These are phyloP conservation scores for Populus alba DNA, from an alignment of 345 rosid species.

Conservation along the genomic window DNA sequence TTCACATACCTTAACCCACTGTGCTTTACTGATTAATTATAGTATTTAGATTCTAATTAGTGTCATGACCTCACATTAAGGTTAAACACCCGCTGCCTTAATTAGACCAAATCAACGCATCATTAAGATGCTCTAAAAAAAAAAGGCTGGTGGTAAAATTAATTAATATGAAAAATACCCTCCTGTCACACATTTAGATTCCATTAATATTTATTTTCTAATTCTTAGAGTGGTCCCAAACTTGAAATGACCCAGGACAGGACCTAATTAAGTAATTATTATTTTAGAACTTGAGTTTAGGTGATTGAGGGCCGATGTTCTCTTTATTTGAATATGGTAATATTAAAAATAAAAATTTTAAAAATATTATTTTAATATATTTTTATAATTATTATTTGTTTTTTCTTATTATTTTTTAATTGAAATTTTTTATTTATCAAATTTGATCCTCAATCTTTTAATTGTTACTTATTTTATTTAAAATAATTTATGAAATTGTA, in stretches of 20 bases:
- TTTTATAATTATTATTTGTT: too few relatives aligned
- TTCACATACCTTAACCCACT: not conserved
- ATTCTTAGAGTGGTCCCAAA: not conserved
- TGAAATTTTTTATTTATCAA: too few relatives aligned
- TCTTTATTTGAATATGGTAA: too few relatives aligned
- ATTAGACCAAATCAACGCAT: not conserved
- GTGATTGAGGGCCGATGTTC: too few relatives aligned
- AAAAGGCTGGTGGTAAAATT: not conserved
- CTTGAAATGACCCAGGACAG: not conserved
- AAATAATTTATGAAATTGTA: too few relatives aligned
- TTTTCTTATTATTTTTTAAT: too few relatives aligned
- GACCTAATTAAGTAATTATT: too few relatives aligned
- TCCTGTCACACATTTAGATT: not conserved
- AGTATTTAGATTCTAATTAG: not conserved
- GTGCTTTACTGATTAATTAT: not conserved
- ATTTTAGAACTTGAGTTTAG: too few relatives aligned
- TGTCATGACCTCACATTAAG: not conserved
- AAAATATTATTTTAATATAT: too few relatives aligned
- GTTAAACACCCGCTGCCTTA: not conserved
- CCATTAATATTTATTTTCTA: not conserved
- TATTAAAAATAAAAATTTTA: too few relatives aligned
- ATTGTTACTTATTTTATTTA: too few relatives aligned
- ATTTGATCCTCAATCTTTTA: too few relatives aligned
- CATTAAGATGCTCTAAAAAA: not conserved
- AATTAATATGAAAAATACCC: not conserved